Evolutionary conservation across 2,329 filamentous ascomycete species (phyloP), one percentile per base, ranked within the genome.

Genomic region (Alternaria ventricosa): DNA sequence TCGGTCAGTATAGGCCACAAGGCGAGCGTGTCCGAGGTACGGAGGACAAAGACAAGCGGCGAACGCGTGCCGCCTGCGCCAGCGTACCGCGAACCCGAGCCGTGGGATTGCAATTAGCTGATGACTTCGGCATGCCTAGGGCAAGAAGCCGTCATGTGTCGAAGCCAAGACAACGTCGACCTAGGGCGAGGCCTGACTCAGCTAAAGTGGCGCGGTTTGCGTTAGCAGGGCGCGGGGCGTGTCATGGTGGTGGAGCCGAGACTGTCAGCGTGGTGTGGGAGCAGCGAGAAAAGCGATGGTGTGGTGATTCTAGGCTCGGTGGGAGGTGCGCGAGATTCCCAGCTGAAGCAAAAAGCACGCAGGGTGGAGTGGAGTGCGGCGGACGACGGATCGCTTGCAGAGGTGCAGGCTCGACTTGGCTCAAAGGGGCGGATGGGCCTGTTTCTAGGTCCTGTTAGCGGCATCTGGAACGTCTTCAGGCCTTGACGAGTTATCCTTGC

Each of bases 381-480:
- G 12, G 49, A 36, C 49, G 49, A 22, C 30, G 56, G 28, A 43
- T 58, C 43, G 60, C 25, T 41, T 45, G 50, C 30, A n/a, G 46
- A 53, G 56, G 43, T 25, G 43, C 20, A 55, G 43, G 15, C 33
- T 20, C 36, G 6, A 27, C 56, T 57, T 54, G 33, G 43, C 54
- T 15, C 7, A n/a, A 57, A 23, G 41, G 13, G 49, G 30, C 43
- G 10, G 46, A 28, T 50, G 45, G 57, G 36, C 10, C 22, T 13
- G 10, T 25, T 50, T 55, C 50, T 46, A 51, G 57, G 27, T 13
- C 23, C 7, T 11, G 50, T 50, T 58, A 53, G 58, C 51, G 60
- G 49, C 44, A 64, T 68, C 67, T 68, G 61, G 67, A 68, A 68
- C 65, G 55, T 60, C 30, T 50, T 30, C 56, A 46, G 46, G 44